A percentile compares a stretch with the other conserved stretches of the same genome.
These are phyloP conservation scores for Clitopilus passeckerianus DNA, from an alignment of 768 basidiomycete species.

Conservation along the genomic window DNA sequence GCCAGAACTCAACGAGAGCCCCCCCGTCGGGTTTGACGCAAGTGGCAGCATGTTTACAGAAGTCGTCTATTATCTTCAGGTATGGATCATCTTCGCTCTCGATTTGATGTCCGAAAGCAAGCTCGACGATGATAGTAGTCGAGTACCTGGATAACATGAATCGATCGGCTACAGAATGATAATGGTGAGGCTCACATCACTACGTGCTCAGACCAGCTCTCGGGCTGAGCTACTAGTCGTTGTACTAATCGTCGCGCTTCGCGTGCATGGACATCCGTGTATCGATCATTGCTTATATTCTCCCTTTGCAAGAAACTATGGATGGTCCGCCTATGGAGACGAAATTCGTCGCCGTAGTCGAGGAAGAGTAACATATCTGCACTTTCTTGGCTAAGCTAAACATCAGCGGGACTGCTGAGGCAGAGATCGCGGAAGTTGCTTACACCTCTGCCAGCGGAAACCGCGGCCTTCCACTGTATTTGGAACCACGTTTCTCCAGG, in stretches of 20 bases:
- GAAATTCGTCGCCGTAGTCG: constrained; percentile 3
- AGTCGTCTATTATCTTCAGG: constrained; percentile 5
- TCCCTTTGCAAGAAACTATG: not conserved
- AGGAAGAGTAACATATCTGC: not conserved
- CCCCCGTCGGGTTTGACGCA: constrained; percentile 5
- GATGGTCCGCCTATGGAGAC: constrained; percentile 1
- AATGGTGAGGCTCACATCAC: not conserved
- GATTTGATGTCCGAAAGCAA: constrained; percentile 13
- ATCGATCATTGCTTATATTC: not conserved
- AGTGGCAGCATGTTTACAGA: not conserved
- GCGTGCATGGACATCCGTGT: not conserved
- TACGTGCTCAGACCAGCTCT: not conserved
- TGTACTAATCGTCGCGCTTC: constrained; percentile 3
- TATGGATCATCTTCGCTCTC: constrained; percentile 9
- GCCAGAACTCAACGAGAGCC: constrained; percentile 11
- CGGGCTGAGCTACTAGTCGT: not conserved
- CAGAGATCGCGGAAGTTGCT: not conserved
- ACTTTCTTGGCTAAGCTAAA: not conserved
- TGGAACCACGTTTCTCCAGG: constrained; percentile 9
- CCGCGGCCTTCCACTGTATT: constrained; percentile 11
- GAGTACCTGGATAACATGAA: constrained; percentile 8
- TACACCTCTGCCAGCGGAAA: constrained; percentile 9
- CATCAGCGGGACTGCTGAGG: not conserved
- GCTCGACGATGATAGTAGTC: constrained; percentile 8
- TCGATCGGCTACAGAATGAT: not conserved